These are phyloP conservation scores for Leccinum barrowsii DNA, from an alignment of 768 basidiomycete genomes.

Conservation along the genomic window DNA sequence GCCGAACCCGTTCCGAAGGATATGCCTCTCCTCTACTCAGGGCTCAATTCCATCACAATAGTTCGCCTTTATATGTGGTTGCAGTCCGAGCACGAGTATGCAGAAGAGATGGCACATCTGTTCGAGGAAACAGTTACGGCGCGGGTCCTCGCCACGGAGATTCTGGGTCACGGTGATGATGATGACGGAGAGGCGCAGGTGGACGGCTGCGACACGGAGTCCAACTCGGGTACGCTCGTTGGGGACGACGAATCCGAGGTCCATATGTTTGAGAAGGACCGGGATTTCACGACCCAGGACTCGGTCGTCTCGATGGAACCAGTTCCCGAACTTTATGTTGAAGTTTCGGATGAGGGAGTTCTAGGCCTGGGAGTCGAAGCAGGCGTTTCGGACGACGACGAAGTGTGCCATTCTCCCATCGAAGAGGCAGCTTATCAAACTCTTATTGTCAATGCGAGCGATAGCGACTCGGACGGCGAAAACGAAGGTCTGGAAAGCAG, in stretches of 20 bases:
- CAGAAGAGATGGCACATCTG: conserved; percentile 29
- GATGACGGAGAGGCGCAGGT: background rate
- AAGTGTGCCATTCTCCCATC: background rate
- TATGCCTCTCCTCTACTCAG: conserved; percentile 32
- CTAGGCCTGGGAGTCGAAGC: background rate
- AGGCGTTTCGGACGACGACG: background rate
- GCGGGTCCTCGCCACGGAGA: conserved; percentile 29
- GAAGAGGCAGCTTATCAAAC: conserved; percentile 1
- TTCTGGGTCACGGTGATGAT: conserved; percentile 8
- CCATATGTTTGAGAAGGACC: conserved; percentile 6
- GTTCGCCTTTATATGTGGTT: conserved; percentile 32
- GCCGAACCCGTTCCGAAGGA: conserved; percentile 29
- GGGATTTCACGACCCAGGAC: background rate
- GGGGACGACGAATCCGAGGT: conserved; percentile 9
- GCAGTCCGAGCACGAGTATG: conserved; percentile 30
- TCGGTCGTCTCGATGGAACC: background rate
- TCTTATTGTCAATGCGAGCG: conserved; percentile 2
- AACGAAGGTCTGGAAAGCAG: background rate
- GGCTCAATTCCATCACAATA: conserved; percentile 31
- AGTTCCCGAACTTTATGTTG: background rate
- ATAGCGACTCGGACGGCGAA: background rate
- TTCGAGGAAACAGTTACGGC: conserved; percentile 33
- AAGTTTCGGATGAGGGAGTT: background rate
- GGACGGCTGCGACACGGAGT: conserved; percentile 1
- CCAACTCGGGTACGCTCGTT: conserved; percentile 10